These are phyloP conservation scores for Aspergillus tubingensis DNA, from an alignment of 2,329 filamentous ascomycete species.

Conservation along the genomic window DNA sequence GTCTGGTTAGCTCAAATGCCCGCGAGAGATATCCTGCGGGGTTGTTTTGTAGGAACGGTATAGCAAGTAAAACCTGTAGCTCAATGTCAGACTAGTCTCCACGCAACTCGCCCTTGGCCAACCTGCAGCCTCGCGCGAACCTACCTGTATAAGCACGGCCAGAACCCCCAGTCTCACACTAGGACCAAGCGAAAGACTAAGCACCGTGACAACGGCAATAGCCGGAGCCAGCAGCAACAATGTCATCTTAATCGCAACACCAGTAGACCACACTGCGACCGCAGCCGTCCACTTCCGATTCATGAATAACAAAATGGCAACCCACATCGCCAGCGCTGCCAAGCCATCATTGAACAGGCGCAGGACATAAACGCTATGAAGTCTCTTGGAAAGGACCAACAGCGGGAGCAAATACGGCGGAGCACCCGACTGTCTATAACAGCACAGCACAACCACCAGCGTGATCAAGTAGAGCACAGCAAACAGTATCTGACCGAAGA, in stretches of 20 bases:
- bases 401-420: constrained; percentile 87
- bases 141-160: constrained; percentile 76
- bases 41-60: constrained; percentile 69
- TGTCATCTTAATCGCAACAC: constrained; percentile 94
- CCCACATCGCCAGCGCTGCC: constrained; percentile 79
- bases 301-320: constrained; percentile 78
- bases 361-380: constrained; percentile 91
- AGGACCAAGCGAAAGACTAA: constrained; percentile 67
- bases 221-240: constrained; percentile 80
- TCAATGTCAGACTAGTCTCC: constrained; percentile 3
- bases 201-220: constrained; percentile 72
- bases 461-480: constrained; percentile 75
- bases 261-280: constrained; percentile 71
- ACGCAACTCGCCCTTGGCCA: neutral
- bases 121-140: constrained; percentile 16
- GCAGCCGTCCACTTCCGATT: constrained; percentile 71
- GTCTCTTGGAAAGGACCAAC: constrained; percentile 82
- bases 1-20: constrained; percentile 86
- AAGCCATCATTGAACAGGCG: constrained; percentile 96
- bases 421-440: constrained; percentile 59
- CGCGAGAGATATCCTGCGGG: constrained; percentile 71
- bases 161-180: constrained; percentile 69
- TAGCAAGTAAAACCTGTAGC: constrained; percentile 54
- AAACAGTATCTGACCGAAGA: constrained; percentile 82
- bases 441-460: constrained; percentile 74